These are phyloP conservation scores for Aspergillus versicolor DNA, from an alignment of 2,329 filamentous ascomycete species.

Conservation along the genomic window DNA sequence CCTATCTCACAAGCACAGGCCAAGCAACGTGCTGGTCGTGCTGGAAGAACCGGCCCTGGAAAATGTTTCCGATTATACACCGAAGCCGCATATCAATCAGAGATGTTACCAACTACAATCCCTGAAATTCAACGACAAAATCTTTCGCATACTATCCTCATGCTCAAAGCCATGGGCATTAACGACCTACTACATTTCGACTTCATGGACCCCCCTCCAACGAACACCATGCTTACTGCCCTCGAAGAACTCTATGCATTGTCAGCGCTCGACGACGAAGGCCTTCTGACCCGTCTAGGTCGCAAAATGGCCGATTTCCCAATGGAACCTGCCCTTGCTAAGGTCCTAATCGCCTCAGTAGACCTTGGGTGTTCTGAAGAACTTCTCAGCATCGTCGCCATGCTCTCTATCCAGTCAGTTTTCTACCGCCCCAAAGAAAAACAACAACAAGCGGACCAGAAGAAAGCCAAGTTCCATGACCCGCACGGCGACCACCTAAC, in stretches of 20 bases:
- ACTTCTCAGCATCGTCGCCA: constrained; percentile 88
- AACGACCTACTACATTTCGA: constrained; percentile 97
- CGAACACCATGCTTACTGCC: constrained; percentile 95
- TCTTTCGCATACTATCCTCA: constrained; percentile 85
- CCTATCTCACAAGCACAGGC: constrained; percentile 97
- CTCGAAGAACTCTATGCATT: constrained; percentile 93
- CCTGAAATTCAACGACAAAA: constrained; percentile 97
- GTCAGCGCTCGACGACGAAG: constrained; percentile 90
- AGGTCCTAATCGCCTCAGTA: constrained; percentile 83
- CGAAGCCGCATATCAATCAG: constrained; percentile 89
- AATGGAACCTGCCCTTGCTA: constrained; percentile 91
- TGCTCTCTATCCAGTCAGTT: constrained; percentile 82
- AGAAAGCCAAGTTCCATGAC: constrained; percentile 97
- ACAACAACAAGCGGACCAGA: constrained; percentile 92
- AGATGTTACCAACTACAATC: constrained; percentile 95
- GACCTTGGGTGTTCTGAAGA: constrained; percentile 90
- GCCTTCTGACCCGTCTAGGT: constrained; percentile 83
- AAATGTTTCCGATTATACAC: constrained; percentile 97
- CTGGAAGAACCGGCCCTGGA: constrained; percentile 89
- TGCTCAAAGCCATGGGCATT: constrained; percentile 99
- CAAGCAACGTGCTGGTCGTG: constrained; percentile 88
- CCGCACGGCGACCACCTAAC: constrained; percentile 92
- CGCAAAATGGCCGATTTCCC: constrained; percentile 98
- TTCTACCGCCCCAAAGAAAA: constrained; percentile 98
- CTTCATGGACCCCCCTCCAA: constrained; percentile 97